Conservation (phyloP, 192 early-diverging fungal species). For the Linnemannia zychae region DNA sequence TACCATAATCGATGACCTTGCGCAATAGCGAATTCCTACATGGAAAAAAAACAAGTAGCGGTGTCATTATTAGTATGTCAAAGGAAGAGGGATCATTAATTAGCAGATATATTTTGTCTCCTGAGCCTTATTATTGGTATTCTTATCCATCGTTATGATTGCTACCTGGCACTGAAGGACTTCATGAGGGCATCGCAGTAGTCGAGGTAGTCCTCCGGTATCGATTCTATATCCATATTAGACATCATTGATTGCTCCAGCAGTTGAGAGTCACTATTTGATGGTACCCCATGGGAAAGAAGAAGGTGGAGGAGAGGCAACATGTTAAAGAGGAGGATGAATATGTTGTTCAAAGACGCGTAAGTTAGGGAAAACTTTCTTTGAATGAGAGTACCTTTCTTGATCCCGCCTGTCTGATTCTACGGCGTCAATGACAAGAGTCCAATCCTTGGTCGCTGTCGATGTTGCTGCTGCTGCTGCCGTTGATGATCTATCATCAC, state of each 20-base stretch:
- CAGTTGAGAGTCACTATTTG: conserved; percentile 32
- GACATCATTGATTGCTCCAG: conserved; percentile 47
- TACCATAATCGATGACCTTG: conserved; percentile 31
- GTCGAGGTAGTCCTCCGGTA: conserved; percentile 32
- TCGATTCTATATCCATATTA: conserved; percentile 33
- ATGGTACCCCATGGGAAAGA: neutral
- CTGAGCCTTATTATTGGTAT: neutral
- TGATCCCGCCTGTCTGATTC: conserved; percentile 30
- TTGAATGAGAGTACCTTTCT: conserved; percentile 27
- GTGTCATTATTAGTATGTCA: neutral
- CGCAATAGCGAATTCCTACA: conserved; percentile 19
- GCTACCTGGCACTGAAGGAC: conserved; percentile 39
- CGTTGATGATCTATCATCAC: neutral
- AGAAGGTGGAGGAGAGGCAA: neutral
- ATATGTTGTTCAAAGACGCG: neutral
- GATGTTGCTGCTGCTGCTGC: neutral
- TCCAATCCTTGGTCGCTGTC: conserved; percentile 30
- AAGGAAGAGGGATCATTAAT: neutral
- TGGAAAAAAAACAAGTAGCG: neutral
- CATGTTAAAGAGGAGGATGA: neutral
- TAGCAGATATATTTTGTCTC: no score
- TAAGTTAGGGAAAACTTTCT: no score
- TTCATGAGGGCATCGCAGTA: conserved; percentile 42
- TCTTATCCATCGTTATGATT: neutral
- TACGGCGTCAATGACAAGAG: conserved; percentile 35